phyloP scores from a whole-genome alignment of 257 asterid species.

The Datura wrightii region DNA sequence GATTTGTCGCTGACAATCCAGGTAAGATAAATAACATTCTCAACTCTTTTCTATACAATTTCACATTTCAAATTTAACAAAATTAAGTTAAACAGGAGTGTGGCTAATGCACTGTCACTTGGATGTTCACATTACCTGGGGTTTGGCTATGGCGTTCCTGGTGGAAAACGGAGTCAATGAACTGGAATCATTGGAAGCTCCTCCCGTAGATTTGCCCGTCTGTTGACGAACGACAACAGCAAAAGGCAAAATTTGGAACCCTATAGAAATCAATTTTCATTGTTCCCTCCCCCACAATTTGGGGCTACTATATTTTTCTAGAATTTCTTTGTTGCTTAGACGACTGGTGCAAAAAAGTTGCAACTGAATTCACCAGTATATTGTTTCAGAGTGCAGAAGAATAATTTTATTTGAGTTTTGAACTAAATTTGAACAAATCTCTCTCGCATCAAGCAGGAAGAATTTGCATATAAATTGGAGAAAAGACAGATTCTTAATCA shows the following conservation, averaged over 20 bases:
- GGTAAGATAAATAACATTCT: conserved; percentile 42
- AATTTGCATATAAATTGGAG: too few relatives aligned
- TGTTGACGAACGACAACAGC: conserved; percentile 41
- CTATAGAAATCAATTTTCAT: conserved; percentile 27
- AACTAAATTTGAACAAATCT: too few relatives aligned
- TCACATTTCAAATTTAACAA: background rate
- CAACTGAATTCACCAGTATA: too few relatives aligned
- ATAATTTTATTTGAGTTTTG: too few relatives aligned
- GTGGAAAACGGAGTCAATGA: conserved; percentile 76
- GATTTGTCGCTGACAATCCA: conserved; percentile 94
- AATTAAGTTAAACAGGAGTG: conserved; percentile 53
- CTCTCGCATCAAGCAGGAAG: too few relatives aligned
- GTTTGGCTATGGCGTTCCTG: conserved; percentile 78
- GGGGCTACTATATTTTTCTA: too few relatives aligned
- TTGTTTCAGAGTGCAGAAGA: too few relatives aligned
- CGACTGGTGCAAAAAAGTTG: too few relatives aligned
- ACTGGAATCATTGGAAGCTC: conserved; percentile 57
- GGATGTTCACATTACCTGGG: conserved; percentile 87
- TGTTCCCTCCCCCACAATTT: background rate
- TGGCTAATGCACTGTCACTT: conserved; percentile 95
- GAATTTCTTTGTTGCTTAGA: too few relatives aligned
- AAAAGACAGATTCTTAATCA: too few relatives aligned
- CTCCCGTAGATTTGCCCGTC: conserved; percentile 74
- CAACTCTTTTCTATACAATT: background rate
- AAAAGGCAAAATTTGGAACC: background rate